Evolutionary conservation across 73 alveolate species (phyloP).

Genomic region (Tetrahymena malaccensis): DNA sequence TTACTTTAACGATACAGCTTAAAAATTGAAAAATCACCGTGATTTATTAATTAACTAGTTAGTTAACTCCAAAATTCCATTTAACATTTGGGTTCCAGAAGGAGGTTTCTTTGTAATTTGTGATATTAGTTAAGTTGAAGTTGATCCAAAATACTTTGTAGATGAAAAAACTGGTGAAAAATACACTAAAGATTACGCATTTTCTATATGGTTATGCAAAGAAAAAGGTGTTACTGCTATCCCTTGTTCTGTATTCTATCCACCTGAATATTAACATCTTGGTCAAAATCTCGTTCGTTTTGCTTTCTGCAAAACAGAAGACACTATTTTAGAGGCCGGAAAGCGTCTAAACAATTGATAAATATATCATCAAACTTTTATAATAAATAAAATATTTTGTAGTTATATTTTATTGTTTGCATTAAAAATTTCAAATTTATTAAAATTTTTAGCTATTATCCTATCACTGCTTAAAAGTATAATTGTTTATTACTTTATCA

Average conservation of each 20-base stretch:
- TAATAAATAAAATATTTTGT: background rate
- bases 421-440: no score
- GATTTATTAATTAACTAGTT: slow-evolving; percentile 34
- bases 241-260: slow-evolving; percentile 54
- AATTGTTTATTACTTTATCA: no score
- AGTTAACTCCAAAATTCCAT: slow-evolving; percentile 27
- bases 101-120: slow-evolving; percentile 67
- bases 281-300: slow-evolving; percentile 47
- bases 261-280: slow-evolving; percentile 5
- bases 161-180: slow-evolving; percentile 32
- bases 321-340: slow-evolving; percentile 31
- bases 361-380: background rate
- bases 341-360: background rate
- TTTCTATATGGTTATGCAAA: slow-evolving; percentile 50
- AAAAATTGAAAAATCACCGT: slow-evolving; percentile 34
- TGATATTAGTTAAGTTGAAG: slow-evolving; percentile 34
- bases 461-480: no score
- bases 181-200: slow-evolving; percentile 54
- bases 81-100: slow-evolving; percentile 38
- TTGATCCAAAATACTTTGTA: slow-evolving; percentile 53
- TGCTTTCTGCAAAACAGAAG: slow-evolving; percentile 55
- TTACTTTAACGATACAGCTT: background rate
- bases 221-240: slow-evolving; percentile 54
- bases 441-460: no score
- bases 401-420: background rate